These are phyloP conservation scores for Clathrospora elynae DNA, from an alignment of 2,329 filamentous ascomycete genomes.

Conservation along the genomic window DNA sequence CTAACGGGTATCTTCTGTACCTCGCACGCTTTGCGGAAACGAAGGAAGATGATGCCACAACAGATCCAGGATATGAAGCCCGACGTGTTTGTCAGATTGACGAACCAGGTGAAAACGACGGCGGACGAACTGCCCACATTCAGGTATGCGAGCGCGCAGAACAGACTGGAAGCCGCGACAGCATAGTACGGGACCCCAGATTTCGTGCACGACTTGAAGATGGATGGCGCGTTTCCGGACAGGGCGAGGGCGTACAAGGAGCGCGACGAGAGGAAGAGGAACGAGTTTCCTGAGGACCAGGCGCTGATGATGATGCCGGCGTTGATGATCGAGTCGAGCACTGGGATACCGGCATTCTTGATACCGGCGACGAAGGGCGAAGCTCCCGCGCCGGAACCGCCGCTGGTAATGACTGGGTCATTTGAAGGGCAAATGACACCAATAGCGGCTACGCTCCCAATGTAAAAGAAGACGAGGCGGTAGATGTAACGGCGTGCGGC, in stretches of 20 bases:
- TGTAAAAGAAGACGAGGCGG: constrained; percentile 67
- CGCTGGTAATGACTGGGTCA: constrained; percentile 56
- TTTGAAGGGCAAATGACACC: constrained; percentile 64
- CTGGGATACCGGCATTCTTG: constrained; percentile 57
- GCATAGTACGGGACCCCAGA: constrained; percentile 62
- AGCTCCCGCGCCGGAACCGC: constrained; percentile 60
- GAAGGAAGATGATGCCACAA: constrained; percentile 62
- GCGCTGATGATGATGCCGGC: constrained; percentile 70
- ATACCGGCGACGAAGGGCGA: constrained; percentile 58
- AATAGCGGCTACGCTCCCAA: constrained; percentile 63
- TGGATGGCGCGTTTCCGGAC: constrained; percentile 66
- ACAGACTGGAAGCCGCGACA: constrained; percentile 51
- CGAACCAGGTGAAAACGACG: constrained; percentile 69
- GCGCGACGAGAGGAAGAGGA: constrained; percentile 59
- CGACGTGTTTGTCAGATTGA: constrained; percentile 67
- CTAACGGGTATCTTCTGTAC: constrained; percentile 60
- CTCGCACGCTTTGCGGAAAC: constrained; percentile 64
- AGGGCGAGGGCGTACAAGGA: constrained; percentile 62
- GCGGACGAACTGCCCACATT: constrained; percentile 52
- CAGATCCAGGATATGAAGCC: constrained; percentile 61
- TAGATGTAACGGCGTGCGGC: constrained; percentile 66
- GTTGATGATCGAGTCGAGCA: constrained; percentile 70
- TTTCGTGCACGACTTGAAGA: constrained; percentile 65
- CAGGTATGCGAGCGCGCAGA: constrained; percentile 56
- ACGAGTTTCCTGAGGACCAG: constrained; percentile 62